phyloP scores from a whole-genome alignment of 2,329 filamentous ascomycete genomes.

The Colletotrichum eleusines region DNA sequence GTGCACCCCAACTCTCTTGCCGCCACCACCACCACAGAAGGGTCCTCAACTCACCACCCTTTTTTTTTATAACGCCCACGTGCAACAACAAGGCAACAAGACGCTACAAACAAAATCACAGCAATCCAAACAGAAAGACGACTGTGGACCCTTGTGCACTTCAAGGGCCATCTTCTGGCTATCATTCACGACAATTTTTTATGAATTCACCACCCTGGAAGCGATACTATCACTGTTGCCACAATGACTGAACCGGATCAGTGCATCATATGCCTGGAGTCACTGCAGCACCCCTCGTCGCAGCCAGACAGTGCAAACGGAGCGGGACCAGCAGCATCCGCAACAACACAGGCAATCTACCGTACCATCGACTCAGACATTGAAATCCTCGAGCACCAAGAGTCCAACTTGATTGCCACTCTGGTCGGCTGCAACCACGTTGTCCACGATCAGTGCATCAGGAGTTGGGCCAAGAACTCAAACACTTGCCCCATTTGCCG shows the following conservation, averaged over 20 bases:
- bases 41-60: conserved; percentile 1
- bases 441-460: conserved; percentile 91
- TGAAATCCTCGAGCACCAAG: conserved; percentile 43
- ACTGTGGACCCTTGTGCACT: conserved; percentile 19
- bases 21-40: conserved; percentile 24
- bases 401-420: conserved; percentile 64
- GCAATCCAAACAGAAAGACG: background rate
- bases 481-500: conserved; percentile 99
- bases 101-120: background rate
- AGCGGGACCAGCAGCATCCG: conserved; percentile 41
- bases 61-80: conserved; percentile 18
- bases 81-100: conserved; percentile 24
- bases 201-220: conserved; percentile 59
- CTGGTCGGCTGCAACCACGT: conserved; percentile 88
- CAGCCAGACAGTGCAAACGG: conserved; percentile 45
- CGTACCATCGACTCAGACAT: conserved; percentile 37
- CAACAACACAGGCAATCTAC: conserved; percentile 42
- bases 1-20: conserved; percentile 43
- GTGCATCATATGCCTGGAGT: conserved; percentile 78
- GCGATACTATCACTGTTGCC: conserved; percentile 55
- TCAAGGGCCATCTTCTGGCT: conserved; percentile 32
- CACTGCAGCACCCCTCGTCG: conserved; percentile 58
- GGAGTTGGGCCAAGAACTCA: conserved; percentile 94
- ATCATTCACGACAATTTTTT: conserved; percentile 52
- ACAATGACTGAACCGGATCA: conserved; percentile 70